phyloP scores from a whole-genome alignment of 1,284 basidiomycete genomes.

The Volvariella volvacea region DNA sequence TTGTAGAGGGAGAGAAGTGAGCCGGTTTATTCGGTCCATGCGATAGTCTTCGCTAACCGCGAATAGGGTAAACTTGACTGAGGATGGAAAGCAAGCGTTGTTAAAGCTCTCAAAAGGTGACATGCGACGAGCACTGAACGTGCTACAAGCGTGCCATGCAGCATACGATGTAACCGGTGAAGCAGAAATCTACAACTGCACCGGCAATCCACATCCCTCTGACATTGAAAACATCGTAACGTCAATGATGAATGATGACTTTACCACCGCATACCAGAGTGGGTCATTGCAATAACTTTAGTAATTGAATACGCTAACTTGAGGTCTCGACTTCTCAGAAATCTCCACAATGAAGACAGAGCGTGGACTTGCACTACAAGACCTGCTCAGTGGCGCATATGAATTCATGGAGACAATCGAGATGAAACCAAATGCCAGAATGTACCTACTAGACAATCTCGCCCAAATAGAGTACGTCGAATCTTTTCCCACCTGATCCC shows the following conservation, averaged over 20 bases:
- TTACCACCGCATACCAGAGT: slow-evolving; percentile 90
- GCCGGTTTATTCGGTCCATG: slow-evolving; percentile 19
- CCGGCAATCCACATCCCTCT: slow-evolving; percentile 90
- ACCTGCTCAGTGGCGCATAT: slow-evolving; percentile 90
- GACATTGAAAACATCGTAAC: slow-evolving; percentile 93
- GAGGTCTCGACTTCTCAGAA: slow-evolving; percentile 47
- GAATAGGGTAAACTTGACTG: slow-evolving; percentile 77
- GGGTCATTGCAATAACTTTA: slow-evolving; percentile 19
- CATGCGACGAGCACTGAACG: slow-evolving; percentile 95
- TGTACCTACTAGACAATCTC: slow-evolving; percentile 88
- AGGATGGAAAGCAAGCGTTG: slow-evolving; percentile 84
- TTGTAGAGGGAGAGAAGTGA: slow-evolving; percentile 85
- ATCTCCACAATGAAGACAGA: slow-evolving; percentile 85
- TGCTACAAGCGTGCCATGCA: slow-evolving; percentile 96
- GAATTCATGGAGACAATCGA: slow-evolving; percentile 88
- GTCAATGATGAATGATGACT: slow-evolving; percentile 96
- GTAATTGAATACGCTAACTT: slow-evolving; percentile 3
- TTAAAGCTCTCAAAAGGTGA: slow-evolving; percentile 93
- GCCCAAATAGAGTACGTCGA: slow-evolving; percentile 81
- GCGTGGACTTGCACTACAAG: slow-evolving; percentile 91
- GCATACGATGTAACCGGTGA: slow-evolving; percentile 89
- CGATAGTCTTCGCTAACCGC: neutral
- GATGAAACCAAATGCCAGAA: slow-evolving; percentile 77
- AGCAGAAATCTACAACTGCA: slow-evolving; percentile 93
- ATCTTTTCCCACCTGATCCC: neutral